A percentile compares a stretch with the other conserved stretches of the same genome.
Evolutionary conservation across 257 asterid species (phyloP).

Genomic region (Lycium ferocissimum): DNA sequence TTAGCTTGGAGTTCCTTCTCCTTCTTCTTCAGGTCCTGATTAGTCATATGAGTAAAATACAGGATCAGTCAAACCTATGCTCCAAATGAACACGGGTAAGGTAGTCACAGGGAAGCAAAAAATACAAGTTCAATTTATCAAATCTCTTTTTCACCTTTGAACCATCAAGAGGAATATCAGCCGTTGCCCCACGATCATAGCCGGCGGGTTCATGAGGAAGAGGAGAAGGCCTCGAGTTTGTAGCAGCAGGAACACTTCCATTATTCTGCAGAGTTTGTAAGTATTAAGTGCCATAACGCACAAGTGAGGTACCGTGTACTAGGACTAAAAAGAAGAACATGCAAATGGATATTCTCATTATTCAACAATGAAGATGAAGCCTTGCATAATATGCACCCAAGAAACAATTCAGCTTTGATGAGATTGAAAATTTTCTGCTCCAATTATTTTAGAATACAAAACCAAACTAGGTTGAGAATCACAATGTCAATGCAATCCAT

Average conservation of each 20-base stretch:
- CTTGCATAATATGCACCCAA: background rate
- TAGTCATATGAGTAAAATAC: slow-evolving; percentile 25
- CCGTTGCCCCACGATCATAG: slow-evolving; percentile 67
- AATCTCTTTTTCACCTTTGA: slow-evolving; percentile 49
- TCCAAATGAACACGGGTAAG: background rate
- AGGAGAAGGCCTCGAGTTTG: slow-evolving; percentile 78
- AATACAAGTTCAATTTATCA: background rate
- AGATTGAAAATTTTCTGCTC: background rate
- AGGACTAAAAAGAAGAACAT: background rate
- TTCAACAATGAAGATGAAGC: background rate
- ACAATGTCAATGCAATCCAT: background rate
- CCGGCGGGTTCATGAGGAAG: slow-evolving; percentile 94
- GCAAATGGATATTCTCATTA: slow-evolving; percentile 34
- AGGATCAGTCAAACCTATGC: slow-evolving; percentile 21
- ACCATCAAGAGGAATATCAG: slow-evolving; percentile 83
- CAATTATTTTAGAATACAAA: background rate
- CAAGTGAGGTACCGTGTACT: background rate
- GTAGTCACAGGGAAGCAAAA: background rate
- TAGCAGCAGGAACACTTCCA: slow-evolving; percentile 62
- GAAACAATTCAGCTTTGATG: background rate
- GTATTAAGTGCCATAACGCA: slow-evolving; percentile 5
- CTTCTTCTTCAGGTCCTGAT: slow-evolving; percentile 70
- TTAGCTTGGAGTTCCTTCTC: slow-evolving; percentile 89
- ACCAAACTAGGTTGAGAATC: background rate
- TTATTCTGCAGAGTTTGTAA: slow-evolving; percentile 63